Evolutionary conservation across 805 yeast genomes (phyloP).

Genomic region (Debaryomyces castellii): DNA sequence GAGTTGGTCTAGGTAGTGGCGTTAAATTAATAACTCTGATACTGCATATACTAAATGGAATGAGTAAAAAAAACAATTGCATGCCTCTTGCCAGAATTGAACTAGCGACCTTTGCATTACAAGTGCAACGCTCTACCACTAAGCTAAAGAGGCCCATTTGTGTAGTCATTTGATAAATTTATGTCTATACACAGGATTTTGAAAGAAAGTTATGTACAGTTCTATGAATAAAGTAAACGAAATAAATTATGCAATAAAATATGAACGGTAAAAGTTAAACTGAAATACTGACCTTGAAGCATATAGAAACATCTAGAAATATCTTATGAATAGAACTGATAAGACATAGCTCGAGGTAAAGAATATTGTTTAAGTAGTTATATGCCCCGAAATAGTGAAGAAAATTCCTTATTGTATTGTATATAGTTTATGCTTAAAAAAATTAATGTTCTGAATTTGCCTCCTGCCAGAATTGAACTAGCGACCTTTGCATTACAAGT

Average conservation of each 20-base stretch:
- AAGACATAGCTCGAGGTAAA: too few relatives aligned
- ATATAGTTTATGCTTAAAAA: too few relatives aligned
- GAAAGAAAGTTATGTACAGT: too few relatives aligned
- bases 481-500: slow-evolving; percentile 99
- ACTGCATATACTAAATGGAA: slow-evolving; percentile 9
- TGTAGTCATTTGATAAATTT: neutral
- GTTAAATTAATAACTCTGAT: neutral
- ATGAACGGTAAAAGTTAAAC: too few relatives aligned
- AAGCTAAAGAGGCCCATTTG: slow-evolving; percentile 84
- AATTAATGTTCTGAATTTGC: too few relatives aligned
- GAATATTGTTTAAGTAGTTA: too few relatives aligned
- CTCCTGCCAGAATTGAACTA: slow-evolving; percentile 89
- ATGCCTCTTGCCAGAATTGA: slow-evolving; percentile 84
- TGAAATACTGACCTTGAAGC: too few relatives aligned
- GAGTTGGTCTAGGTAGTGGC: neutral
- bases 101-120: slow-evolving; percentile 98
- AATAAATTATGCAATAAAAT: neutral
- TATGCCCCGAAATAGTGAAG: too few relatives aligned
- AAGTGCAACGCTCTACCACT: slow-evolving; percentile 99
- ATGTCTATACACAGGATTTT: too few relatives aligned
- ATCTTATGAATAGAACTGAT: too few relatives aligned
- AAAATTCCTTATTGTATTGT: too few relatives aligned
- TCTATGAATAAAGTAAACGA: neutral
- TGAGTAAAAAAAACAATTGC: slow-evolving; percentile 21
- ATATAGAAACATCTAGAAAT: too few relatives aligned